Percentiles rank a stretch among this genome's conserved stretches.
Conservation (phyloP, 2,329 filamentous ascomycete genomes). For the Arthroderma sp. region DNA sequence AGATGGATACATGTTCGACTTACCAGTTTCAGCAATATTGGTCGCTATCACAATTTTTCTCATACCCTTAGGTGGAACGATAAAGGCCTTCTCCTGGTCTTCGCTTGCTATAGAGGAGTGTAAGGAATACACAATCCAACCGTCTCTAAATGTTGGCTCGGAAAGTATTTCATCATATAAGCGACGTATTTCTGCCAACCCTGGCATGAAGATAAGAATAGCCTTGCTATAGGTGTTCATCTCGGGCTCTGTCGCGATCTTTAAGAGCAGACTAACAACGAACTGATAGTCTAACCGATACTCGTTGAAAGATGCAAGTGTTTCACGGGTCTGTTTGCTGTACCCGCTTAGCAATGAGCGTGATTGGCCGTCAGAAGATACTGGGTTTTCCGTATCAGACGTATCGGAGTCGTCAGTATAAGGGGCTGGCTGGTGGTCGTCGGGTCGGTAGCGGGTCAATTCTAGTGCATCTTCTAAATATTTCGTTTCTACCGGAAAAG, state of each 20-base stretch:
- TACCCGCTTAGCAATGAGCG: slow-evolving; percentile 58
- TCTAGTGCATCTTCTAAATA: slow-evolving; percentile 92
- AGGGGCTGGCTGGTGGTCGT: slow-evolving; percentile 41
- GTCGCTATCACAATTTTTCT: slow-evolving; percentile 93
- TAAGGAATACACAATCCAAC: slow-evolving; percentile 78
- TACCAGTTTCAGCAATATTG: slow-evolving; percentile 92
- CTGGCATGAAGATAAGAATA: slow-evolving; percentile 86
- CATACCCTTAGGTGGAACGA: slow-evolving; percentile 64
- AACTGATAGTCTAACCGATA: slow-evolving; percentile 85
- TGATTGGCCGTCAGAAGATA: slow-evolving; percentile 38
- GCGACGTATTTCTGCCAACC: slow-evolving; percentile 81
- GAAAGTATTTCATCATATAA: slow-evolving; percentile 75
- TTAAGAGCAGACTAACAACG: slow-evolving; percentile 63
- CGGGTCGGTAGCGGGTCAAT: slow-evolving; percentile 59
- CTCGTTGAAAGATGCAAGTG: slow-evolving; percentile 68
- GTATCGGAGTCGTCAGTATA: slow-evolving; percentile 31
- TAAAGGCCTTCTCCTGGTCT: slow-evolving; percentile 87
- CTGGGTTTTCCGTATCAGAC: slow-evolving; percentile 28
- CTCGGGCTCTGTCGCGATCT: slow-evolving; percentile 56
- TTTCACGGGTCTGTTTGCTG: slow-evolving; percentile 60
- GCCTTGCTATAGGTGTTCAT: slow-evolving; percentile 70
- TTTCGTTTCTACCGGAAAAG: slow-evolving; percentile 77
- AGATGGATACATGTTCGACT: background rate
- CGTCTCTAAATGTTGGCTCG: slow-evolving; percentile 58
- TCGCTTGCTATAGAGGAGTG: slow-evolving; percentile 94